Evolutionary conservation across 179 eudicot genomes (phyloP), one percentile per base, ranked within the genome.

Genomic region (Beta corolliflora): DNA sequence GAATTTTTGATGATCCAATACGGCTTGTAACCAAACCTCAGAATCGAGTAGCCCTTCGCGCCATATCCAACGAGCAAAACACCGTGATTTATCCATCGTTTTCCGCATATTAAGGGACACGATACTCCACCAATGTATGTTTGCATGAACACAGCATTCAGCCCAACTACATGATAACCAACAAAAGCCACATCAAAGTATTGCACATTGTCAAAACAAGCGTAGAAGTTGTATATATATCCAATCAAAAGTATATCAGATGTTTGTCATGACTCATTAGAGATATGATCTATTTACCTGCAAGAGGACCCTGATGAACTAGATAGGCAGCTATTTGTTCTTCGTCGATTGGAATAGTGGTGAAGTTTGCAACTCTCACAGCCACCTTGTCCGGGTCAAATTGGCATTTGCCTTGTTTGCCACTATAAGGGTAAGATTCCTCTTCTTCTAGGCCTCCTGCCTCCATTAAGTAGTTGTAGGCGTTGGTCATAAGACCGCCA

Each of bases 1-100:
- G 99, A 95, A 82, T 95, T 95, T 89, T 95, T 95, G 79, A 95
- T 92, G 31, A 93, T 91, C 99, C 99, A 95, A 23, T 90, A 95
- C 0, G 97, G 97, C 82, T 85, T 87, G 77, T 95, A 46, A n/a
- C 97, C 91, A 0, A 95, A 66, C 82, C 99, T 87, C 4, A 95
- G 83, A 3, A 91, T 91, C 5, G 99, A 93, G 88, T 79, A 95
- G 14, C 99, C 98, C 60, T 84, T 91, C 0, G 91, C 79, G 1
- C 95, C 95, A 13, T 95, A 95, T 0, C 99, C 99, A 1, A 94
- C 98, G 0, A 95, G 93, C 19, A 95, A 68, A 14, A 95, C 99
- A 3, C 98, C 98, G 9, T 94, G 99, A 78, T 95, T 90, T 67
- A 95, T 10, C 83, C 79, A 83, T 48, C 67, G 85, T 90, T 93